Conservation (phyloP, 129 eudicot genomes). For the Kitagawia praeruptora region DNA sequence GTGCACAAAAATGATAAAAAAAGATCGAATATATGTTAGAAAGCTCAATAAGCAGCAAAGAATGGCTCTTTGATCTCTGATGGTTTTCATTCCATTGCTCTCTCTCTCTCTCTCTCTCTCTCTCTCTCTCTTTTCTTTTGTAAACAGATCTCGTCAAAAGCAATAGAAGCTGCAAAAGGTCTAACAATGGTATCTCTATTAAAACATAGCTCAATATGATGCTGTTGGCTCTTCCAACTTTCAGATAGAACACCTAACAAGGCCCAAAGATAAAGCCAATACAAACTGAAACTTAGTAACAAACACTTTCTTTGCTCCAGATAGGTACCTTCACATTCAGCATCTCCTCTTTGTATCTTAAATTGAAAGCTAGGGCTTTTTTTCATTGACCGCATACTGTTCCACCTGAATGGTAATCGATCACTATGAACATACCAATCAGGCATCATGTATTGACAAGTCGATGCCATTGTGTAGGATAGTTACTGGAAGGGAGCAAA, state of each 20-base stretch:
- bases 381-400: neutral
- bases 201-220: neutral
- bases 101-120: neutral
- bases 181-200: neutral
- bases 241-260: neutral
- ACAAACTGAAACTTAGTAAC: neutral
- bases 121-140: neutral
- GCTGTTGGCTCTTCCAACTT: neutral
- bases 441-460: constrained; percentile 8
- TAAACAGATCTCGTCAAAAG: neutral
- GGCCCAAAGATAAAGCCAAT: neutral
- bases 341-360: neutral
- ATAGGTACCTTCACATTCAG: neutral
- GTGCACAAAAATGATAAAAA: neutral
- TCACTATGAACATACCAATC: constrained; percentile 14
- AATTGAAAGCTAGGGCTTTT: neutral
- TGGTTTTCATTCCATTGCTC: neutral
- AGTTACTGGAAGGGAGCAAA: constrained; percentile 39
- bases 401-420: neutral
- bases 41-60: neutral
- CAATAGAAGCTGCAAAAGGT: neutral
- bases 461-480: neutral
- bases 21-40: neutral
- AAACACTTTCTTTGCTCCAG: neutral
- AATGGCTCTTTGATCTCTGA: neutral